These are phyloP conservation scores for Irpex sp. DNA, from an alignment of 1,284 basidiomycete species.

Conservation along the genomic window DNA sequence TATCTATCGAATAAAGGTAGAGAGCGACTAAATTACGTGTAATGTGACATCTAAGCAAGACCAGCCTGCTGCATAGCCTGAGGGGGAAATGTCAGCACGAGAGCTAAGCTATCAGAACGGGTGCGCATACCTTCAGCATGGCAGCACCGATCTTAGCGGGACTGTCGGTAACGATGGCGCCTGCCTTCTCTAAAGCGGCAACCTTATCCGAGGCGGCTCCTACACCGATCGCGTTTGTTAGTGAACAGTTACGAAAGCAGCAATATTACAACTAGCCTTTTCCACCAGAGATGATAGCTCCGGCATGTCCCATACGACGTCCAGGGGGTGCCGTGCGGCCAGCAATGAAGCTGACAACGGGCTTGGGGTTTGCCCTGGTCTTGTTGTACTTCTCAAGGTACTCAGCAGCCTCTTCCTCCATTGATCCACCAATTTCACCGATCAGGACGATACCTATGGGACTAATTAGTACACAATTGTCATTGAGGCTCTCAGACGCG, in stretches of 20 bases:
- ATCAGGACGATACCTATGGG: constrained; percentile 88
- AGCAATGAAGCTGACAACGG: constrained; percentile 97
- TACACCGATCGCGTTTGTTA: constrained; percentile 23
- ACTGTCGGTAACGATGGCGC: constrained; percentile 91
- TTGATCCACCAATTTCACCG: constrained; percentile 97
- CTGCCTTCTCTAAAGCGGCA: constrained; percentile 89
- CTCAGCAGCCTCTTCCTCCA: constrained; percentile 99
- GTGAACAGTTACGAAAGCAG: neutral
- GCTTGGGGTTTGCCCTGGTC: constrained; percentile 84
- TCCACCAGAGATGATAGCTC: constrained; percentile 97
- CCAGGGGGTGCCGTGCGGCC: constrained; percentile 97
- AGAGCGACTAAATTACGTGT: constrained; percentile 4
- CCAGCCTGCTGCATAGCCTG: constrained; percentile 86
- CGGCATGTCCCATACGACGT: constrained; percentile 97
- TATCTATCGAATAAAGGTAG: constrained; percentile 3
- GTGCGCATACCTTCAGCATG: constrained; percentile 74
- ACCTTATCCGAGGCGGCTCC: constrained; percentile 96
- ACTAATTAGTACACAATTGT: neutral
- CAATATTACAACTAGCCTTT: constrained; percentile 61
- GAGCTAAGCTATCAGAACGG: constrained; percentile 3
- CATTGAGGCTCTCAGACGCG: neutral
- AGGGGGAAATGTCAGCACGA: constrained; percentile 6
- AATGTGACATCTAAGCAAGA: constrained; percentile 48
- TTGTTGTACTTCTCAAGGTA: constrained; percentile 94
- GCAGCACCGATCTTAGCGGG: constrained; percentile 92